Conservation (phyloP, 352 stramenopile genomes). For the Phytophthora ohioensis region DNA sequence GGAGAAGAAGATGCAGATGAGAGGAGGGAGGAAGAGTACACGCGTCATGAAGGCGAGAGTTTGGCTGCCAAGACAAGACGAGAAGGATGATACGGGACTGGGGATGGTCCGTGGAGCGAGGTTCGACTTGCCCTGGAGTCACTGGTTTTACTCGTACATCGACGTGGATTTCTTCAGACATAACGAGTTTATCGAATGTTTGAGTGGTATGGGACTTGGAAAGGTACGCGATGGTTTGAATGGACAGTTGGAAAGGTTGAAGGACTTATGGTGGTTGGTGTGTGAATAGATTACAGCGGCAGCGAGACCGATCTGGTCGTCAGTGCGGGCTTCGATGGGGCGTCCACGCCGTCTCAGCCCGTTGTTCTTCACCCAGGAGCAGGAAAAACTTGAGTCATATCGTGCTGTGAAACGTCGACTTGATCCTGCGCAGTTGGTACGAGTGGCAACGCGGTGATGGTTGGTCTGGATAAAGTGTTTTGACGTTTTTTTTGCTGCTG, state of each 20-base stretch:
- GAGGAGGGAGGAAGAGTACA: conserved; percentile 18
- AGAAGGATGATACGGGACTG: conserved; percentile 11
- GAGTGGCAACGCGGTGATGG: not conserved
- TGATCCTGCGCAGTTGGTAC: conserved; percentile 25
- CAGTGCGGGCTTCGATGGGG: conserved; percentile 79
- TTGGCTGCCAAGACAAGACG: conserved; percentile 25
- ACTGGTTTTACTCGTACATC: conserved; percentile 78
- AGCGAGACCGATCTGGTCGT: conserved; percentile 77
- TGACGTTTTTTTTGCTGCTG: conserved; percentile 2
- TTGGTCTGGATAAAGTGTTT: not conserved
- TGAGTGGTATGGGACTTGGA: conserved; percentile 67
- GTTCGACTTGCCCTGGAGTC: conserved; percentile 68
- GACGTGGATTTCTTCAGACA: conserved; percentile 79
- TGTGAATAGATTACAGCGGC: conserved; percentile 53
- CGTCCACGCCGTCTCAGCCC: conserved; percentile 71
- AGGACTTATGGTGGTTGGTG: not conserved
- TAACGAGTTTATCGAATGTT: conserved; percentile 82
- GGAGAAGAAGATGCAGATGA: not conserved
- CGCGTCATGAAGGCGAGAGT: conserved; percentile 9
- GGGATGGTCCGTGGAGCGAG: conserved; percentile 31
- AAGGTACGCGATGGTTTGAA: conserved; percentile 43
- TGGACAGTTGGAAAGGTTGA: not conserved
- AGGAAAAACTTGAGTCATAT: conserved; percentile 70
- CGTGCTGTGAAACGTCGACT: conserved; percentile 51
- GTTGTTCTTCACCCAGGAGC: conserved; percentile 75